Conservation (phyloP, 2,329 filamentous ascomycete genomes). For the Tolypocladium sp. region DNA sequence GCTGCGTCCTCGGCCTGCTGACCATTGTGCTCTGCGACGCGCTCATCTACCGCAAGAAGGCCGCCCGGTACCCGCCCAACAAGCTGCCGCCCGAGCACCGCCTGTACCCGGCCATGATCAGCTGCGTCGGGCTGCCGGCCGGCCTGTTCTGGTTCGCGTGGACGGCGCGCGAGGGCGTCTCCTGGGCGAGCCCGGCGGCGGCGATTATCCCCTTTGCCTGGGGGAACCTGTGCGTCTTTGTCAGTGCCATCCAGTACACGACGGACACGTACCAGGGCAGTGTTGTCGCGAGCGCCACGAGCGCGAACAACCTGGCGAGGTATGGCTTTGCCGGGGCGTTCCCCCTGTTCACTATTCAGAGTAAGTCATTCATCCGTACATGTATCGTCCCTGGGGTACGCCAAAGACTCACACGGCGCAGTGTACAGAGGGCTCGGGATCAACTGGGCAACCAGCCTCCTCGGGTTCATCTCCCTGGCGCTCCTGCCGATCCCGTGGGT, state of each 20-base stretch:
- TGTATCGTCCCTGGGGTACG: neutral
- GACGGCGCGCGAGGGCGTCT: constrained; percentile 34
- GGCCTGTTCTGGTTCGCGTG: constrained; percentile 54
- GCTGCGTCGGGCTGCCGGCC: constrained; percentile 41
- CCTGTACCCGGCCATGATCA: constrained; percentile 49
- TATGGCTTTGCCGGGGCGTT: constrained; percentile 49
- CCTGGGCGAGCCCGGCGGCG: constrained; percentile 41
- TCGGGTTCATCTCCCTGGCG: constrained; percentile 36
- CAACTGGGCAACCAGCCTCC: constrained; percentile 35
- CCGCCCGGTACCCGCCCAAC: constrained; percentile 19
- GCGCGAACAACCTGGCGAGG: constrained; percentile 48
- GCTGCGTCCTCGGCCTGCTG: constrained; percentile 32
- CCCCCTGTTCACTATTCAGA: constrained; percentile 52
- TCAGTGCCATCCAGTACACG: constrained; percentile 41
- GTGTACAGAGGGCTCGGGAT: constrained; percentile 35
- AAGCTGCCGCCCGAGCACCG: constrained; percentile 44
- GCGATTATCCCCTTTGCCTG: constrained; percentile 48
- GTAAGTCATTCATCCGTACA: constrained; percentile 18
- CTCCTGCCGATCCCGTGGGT: constrained; percentile 44
- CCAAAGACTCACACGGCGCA: constrained; percentile 10
- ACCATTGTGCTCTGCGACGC: constrained; percentile 31
- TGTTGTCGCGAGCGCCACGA: constrained; percentile 48
- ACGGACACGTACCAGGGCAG: constrained; percentile 46
- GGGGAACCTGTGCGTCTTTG: constrained; percentile 52
- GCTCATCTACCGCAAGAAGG: constrained; percentile 30